Percentiles rank a stretch among this genome's conserved stretches.
These are phyloP conservation scores for Ulvella scutata DNA, from an alignment of 139 green algal genomes.

Conservation along the genomic window DNA sequence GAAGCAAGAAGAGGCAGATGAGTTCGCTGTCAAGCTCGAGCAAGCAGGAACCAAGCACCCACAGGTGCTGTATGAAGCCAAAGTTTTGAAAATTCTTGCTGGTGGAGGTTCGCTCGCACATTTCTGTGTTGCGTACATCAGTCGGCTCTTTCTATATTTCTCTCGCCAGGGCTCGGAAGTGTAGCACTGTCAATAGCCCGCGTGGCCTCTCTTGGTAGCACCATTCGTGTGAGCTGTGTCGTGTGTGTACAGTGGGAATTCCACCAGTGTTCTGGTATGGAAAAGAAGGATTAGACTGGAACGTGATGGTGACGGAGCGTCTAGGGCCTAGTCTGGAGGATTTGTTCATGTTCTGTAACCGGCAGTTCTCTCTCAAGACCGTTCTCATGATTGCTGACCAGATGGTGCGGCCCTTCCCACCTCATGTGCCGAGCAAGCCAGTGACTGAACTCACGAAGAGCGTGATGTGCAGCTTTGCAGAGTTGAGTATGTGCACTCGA, in stretches of 20 bases:
- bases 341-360: conserved; percentile 99
- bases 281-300: conserved; percentile 98
- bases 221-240: neutral
- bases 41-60: conserved; percentile 75
- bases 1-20: neutral
- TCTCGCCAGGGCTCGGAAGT: neutral
- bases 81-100: conserved; percentile 90
- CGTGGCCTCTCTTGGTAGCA: neutral
- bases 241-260: conserved; percentile 70
- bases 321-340: conserved; percentile 93
- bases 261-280: conserved; percentile 98
- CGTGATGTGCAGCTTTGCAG: conserved; percentile 72
- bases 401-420: conserved; percentile 79
- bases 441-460: no score
- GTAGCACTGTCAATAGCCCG: neutral
- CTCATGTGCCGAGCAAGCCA: no score
- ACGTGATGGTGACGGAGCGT: conserved; percentile 98
- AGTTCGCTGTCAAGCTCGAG: conserved; percentile 23
- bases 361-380: conserved; percentile 95
- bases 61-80: conserved; percentile 89
- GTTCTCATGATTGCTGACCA: conserved; percentile 99
- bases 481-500: conserved; percentile 96
- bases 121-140: neutral
- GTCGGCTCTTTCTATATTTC: neutral
- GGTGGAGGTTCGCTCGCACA: conserved; percentile 53